Conservation (phyloP, 148 eudicot species). For the Rhododendron ovatum region DNA sequence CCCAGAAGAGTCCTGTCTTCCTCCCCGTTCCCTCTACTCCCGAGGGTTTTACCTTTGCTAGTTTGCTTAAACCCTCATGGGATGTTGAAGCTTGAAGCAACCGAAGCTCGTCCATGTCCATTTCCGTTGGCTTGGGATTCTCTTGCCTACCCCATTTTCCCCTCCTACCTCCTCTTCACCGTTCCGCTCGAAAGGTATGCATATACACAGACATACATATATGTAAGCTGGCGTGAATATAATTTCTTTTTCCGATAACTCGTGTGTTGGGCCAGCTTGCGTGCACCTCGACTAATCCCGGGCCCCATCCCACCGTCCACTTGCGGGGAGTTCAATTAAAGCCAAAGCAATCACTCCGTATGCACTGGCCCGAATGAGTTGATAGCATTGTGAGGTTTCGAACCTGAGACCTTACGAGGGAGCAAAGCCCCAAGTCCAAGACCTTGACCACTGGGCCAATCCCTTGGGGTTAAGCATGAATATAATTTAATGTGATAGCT, state of each 20-base stretch:
- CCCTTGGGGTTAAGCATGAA: too few relatives aligned
- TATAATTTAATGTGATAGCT: neutral
- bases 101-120: slow-evolving; percentile 26
- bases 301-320: neutral
- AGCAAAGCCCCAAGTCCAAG: neutral
- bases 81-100: slow-evolving; percentile 9
- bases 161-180: slow-evolving; percentile 24
- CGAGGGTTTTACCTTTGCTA: neutral
- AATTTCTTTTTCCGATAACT: too few relatives aligned
- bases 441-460: too few relatives aligned
- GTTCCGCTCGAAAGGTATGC: slow-evolving; percentile 23
- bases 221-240: too few relatives aligned
- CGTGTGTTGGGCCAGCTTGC: neutral
- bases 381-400: too few relatives aligned
- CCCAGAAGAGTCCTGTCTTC: neutral
- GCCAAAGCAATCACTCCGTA: neutral
- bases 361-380: neutral
- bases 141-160: slow-evolving; percentile 21
- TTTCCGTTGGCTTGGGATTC: slow-evolving; percentile 25
- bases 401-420: neutral
- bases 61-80: slow-evolving; percentile 5
- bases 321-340: neutral
- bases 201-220: neutral
- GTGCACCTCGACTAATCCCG: neutral
- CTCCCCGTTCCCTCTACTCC: neutral